Base-by-base conservation (phyloP, 1,139 yeast genomes). In the Protomyces macrosporus region DNA sequence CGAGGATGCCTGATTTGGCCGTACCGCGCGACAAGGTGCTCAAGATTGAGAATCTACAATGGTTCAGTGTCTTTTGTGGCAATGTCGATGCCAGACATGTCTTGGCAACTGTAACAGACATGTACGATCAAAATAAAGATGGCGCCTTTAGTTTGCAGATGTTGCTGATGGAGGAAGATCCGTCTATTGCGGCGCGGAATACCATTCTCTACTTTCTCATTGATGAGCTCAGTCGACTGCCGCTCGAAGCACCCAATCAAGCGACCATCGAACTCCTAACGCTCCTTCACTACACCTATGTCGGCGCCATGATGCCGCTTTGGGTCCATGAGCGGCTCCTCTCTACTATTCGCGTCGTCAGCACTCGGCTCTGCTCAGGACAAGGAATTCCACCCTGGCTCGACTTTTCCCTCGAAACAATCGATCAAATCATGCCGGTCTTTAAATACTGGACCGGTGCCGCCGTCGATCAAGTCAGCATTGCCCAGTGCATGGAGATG, bases 271-370 rank as follows among this genome's bases (percentile, higher is more conserved):
- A 58, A 39, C 52, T 58, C 12, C 35, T 58, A 16, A 58, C 62
- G 5, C 14, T 58, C 10, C 55, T 58, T 39, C 62, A 58, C 39
- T 58, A 58, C 23, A 58, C 62, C 32, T 58, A 58, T 33, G 35
- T 58, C 7, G 62, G 62, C 16, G 62, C 62, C 7, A 58, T 58
- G 42, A 58, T 58, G 62, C 62, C 62, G 1, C 42, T 51, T 42
- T 58, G 62, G 62, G 62, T 58, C 9, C 56, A 52, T 45, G 62
- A 58, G 30, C 37, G 56, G 39, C 53, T 58, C 9, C 45, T 58
- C 10, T 55, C 56, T n/a, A 51, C 53, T 30, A 40, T 58, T 36
- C 42, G 62, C 33, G 56, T 58, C 34, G 54, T 58, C 23, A 39
- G 56, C 23, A 58, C 62, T 7, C 39, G 42, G 30, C 36, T 58